Conservation (phyloP, 1,284 basidiomycete species). For the Rhodotorula sp. region DNA sequence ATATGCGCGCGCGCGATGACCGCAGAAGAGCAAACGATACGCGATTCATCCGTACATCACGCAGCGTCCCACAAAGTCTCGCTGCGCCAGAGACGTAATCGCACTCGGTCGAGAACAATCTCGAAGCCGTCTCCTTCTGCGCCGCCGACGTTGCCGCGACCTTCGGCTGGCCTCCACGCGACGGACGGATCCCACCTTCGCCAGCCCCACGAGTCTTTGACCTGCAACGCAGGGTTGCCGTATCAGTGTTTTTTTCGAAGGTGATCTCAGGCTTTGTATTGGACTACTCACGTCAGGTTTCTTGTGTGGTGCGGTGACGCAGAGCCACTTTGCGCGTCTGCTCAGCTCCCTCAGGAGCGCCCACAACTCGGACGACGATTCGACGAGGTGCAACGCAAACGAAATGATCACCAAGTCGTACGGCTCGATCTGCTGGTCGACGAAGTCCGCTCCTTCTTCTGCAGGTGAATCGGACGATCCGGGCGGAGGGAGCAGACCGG, state of each 20-base stretch:
- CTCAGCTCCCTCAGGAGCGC: conserved; percentile 64
- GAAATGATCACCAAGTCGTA: conserved; percentile 68
- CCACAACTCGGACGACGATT: conserved; percentile 62
- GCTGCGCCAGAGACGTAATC: conserved; percentile 42
- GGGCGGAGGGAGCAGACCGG: conserved; percentile 53
- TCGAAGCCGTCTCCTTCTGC: conserved; percentile 40
- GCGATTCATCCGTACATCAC: neutral
- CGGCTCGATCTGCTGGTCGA: too few relatives aligned
- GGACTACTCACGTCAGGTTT: conserved; percentile 60
- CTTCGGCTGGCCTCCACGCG: conserved; percentile 57
- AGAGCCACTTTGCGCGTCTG: conserved; percentile 62
- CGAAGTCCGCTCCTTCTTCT: conserved; percentile 11
- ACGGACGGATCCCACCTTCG: conserved; percentile 61
- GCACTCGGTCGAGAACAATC: conserved; percentile 40
- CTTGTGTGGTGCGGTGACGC: conserved; percentile 69
- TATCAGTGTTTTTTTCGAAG: neutral
- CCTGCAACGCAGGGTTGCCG: conserved; percentile 49
- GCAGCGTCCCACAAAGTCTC: conserved; percentile 23
- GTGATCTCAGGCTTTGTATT: neutral
- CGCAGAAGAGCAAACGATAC: too few relatives aligned
- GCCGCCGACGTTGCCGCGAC: conserved; percentile 25
- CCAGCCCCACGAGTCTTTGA: conserved; percentile 73
- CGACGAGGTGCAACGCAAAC: conserved; percentile 68
- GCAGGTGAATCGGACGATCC: conserved; percentile 8
- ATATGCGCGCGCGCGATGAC: too few relatives aligned